Evolutionary conservation across 495 filamentous ascomycete species (phyloP), one percentile per base, ranked within the genome.

Genomic region (Penicillium coprophilum): DNA sequence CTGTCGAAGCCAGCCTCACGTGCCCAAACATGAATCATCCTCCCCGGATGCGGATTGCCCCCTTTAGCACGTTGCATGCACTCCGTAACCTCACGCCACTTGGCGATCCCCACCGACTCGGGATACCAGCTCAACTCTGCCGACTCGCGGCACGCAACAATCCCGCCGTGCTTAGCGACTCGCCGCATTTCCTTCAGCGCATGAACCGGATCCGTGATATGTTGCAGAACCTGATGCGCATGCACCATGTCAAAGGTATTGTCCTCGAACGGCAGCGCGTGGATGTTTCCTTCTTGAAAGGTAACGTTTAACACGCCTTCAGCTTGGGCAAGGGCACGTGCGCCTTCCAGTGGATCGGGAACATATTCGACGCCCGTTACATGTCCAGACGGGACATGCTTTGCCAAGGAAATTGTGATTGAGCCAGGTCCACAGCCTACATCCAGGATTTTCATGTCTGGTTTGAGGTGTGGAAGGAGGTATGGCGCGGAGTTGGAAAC

Each of bases 161-260:
- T 70, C 0, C 84, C 85, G n/a, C 79, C 80, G 1, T 52, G 7
- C 47, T 80, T 81, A 1, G 55, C 53, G 9, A 86, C 74, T 0
- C 81, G 75, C 1, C 66, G 62, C 77, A 84, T 82, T 53, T 84
- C 83, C 1, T 52, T 55, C 8, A 85, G 58, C 0, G 74, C 81
- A 11, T 63, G 58, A 3, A 79, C 64, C 0, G 78, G 79, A 28
- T 79, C 69, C 0, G 66, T 51, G 4, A 86, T 59, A 58, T 88
- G 83, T 15, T 79, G 70, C 6, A 87, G 70, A 6, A 85, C 73
- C 56, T 87, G 84, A 52, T 83, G 81, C 23, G 71, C 72, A 57
- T 80, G 80, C 15, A 87, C 82, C 4, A 87, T 54, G 62, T 88
- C 85, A 58, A 87, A 88, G 0, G 66, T 71, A 32, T 70, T 64